A percentile compares a stretch with the other conserved stretches of the same genome.
Evolutionary conservation across 2,329 filamentous ascomycete species (phyloP).

Genomic region (Trichoderma guizhouense): DNA sequence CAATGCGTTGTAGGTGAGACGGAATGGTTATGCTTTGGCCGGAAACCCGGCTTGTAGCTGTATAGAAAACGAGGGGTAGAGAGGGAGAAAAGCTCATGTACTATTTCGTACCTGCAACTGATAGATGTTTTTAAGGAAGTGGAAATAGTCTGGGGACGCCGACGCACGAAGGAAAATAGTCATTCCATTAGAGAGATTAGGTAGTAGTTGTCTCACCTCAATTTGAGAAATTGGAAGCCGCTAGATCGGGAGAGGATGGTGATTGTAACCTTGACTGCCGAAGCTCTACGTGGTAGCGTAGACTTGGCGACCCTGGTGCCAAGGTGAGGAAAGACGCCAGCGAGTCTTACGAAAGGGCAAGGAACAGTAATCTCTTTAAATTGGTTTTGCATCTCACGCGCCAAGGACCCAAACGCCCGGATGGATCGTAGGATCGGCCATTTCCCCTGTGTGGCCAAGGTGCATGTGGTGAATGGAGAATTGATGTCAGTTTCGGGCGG

Average conservation of each 20-base stretch:
- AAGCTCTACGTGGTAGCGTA: neutral
- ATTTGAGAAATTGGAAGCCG: neutral
- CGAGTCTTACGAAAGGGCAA: too few species aligned
- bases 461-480: neutral
- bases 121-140: neutral
- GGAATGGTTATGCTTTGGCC: neutral
- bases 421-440: neutral
- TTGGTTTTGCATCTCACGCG: neutral
- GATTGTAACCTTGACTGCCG: neutral
- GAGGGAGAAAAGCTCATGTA: neutral
- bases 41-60: neutral
- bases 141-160: neutral
- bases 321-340: neutral
- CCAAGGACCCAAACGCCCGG: neutral
- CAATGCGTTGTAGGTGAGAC: neutral
- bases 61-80: neutral
- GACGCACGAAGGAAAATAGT: neutral
- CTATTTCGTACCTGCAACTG: neutral
- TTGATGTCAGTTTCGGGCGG: neutral
- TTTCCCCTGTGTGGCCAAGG: neutral
- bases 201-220: neutral
- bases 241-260: neutral
- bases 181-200: neutral
- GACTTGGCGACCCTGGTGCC: neutral
- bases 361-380: neutral